Evolutionary conservation across 139 green algal species (phyloP).

Genomic region (Coelastrella sp.): DNA sequence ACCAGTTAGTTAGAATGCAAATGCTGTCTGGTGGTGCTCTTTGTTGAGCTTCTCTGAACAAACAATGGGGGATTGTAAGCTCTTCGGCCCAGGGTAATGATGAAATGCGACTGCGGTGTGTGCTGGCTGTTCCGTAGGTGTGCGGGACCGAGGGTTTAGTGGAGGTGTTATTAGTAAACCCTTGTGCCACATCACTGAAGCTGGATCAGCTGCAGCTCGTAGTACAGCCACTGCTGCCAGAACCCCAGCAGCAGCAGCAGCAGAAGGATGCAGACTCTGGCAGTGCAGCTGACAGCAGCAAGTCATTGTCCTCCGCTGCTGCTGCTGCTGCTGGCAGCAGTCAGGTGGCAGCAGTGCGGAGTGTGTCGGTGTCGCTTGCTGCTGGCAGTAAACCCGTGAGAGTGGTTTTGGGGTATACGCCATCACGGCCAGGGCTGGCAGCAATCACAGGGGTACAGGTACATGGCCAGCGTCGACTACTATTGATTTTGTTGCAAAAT

Average conservation of each 20-base stretch:
- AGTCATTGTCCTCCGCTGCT: too few relatives aligned
- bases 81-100: background rate
- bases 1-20: too few relatives aligned
- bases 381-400: slow-evolving; percentile 62
- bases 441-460: slow-evolving; percentile 67
- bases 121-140: slow-evolving; percentile 59
- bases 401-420: slow-evolving; percentile 59
- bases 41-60: too few relatives aligned
- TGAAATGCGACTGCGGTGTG: background rate
- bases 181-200: slow-evolving; percentile 65
- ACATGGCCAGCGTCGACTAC: background rate
- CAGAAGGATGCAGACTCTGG: background rate
- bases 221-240: slow-evolving; percentile 2
- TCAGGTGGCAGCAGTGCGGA: background rate
- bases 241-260: slow-evolving; percentile 56
- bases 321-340: slow-evolving; percentile 26
- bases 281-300: slow-evolving; percentile 20
- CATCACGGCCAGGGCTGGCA: slow-evolving; percentile 64
- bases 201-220: slow-evolving; percentile 53
- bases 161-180: slow-evolving; percentile 82
- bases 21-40: too few relatives aligned
- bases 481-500: background rate
- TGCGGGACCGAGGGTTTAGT: slow-evolving; percentile 72
- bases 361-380: slow-evolving; percentile 52
- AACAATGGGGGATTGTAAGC: too few relatives aligned